Base-by-base conservation (phyloP, 1,139 yeast species). In the Candida tropicalis region DNA sequence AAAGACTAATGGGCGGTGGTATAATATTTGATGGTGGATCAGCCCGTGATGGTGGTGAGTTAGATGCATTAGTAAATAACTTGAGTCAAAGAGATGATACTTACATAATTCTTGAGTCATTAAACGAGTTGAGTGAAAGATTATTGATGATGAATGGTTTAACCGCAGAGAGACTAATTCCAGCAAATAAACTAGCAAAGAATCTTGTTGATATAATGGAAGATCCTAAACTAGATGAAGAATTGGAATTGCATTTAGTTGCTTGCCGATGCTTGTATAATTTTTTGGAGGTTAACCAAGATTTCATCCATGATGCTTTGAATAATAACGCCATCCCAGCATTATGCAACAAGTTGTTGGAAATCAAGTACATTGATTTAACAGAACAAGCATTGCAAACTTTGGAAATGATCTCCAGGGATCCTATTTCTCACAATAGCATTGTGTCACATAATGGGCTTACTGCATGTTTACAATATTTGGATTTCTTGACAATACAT, bases 311-410 rank as follows among this genome's bases (percentile, higher is more conserved):
- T 45, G 79, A 76, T 41, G 83, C 90, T 4, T 83, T 88, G 6
- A 73, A 77, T 35, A 80, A 80, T 22, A 83, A 86, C 37, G 87
- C 86, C 1, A 77, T 90, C 10, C 83, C 81, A 33, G 81, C 79
- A 0, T 67, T 93, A 34, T 81, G 87, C 52, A 70, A 73, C 10
- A 87, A 87, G 54, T 65, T 93, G 36, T 61, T 79, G 51, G 96
- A 89, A 53, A 85, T 91, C 15, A 81, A 82, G 45, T 90, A 81
- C 59, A 91, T 93, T 43, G 99, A 93, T 60, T 70, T 93, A 46
- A 95, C 97, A 0, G 99, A 93, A 60, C 97, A 91, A 62, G 91
- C 93, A 0, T 66, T 93, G 35, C 91, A 85, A 53, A 83, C 95
- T 0, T 65, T 86, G 43, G 91, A 85, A 59, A 73, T 81, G 65